Evolutionary conservation across 177 flowering plant genomes (phyloP), one percentile per base, ranked within the genome.

Genomic region (Vitis hybrid): DNA sequence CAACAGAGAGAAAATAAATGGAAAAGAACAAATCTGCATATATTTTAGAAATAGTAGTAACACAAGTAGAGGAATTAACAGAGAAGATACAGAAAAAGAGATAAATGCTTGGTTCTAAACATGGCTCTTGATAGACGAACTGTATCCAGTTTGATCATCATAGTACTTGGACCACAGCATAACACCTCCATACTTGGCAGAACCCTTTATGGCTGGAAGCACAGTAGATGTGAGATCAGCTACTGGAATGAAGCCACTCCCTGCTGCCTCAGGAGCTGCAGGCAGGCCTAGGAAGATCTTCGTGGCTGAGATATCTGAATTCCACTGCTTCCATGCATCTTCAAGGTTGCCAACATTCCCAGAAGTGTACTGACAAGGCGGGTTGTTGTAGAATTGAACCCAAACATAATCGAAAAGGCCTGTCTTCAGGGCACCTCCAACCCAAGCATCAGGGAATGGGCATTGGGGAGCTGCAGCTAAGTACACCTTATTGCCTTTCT

Each of bases 261-360:
- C 56, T 12, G 56, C 56, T 52, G 56, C 56, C 12, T 9, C 56
- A 1, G 56, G 56, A 52, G 56, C 17, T 52, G 56, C 56, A 52
- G 56, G 56, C 13, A 52, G 56, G 3, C 56, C 56, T n/a, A 52
- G 15, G 30, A n/a, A 52, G 15, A 52, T 12, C 56, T 40, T 52
- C 57, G 15, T n/a, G 26, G 51, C 13, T 12, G 21, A 18, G 49
- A 66, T 59, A 63, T 60, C 70, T 3, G 71, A 19, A 30, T 21
- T 75, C 78, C 78, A 71, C 50, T 75, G 74, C 32, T 70, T 75
- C 78, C 74, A 75, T 17, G 74, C 67, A 49, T 67, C 66, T 65
- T 55, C 71, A 26, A 75, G 67, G 57, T 2, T 10, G 57, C 30
- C 30, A 26, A 26, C 30, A 26, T 26, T 30, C 1, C 69, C 57